A percentile compares a stretch with the other conserved stretches of the same genome.
Evolutionary conservation across 805 yeast genomes (phyloP).

Genomic region (Lachancea meyersii): DNA sequence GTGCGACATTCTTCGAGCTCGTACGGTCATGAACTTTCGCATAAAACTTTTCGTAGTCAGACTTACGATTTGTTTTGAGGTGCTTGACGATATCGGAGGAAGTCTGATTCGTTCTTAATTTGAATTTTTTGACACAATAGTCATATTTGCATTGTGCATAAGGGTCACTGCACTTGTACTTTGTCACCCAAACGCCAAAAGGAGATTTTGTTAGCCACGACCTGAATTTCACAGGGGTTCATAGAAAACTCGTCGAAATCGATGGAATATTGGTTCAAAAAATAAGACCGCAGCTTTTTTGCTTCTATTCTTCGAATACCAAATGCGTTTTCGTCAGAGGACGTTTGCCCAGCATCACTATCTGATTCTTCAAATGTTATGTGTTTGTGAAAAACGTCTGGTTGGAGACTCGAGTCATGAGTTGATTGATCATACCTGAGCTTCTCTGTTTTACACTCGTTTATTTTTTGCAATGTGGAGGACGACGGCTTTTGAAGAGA

Average conservation of each 20-base stretch:
- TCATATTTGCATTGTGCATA: slow-evolving; percentile 6
- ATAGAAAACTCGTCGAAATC: slow-evolving; percentile 11
- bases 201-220: slow-evolving; percentile 7
- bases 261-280: neutral
- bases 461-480: neutral
- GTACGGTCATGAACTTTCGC: neutral
- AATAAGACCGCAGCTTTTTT: neutral
- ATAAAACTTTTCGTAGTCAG: slow-evolving; percentile 4
- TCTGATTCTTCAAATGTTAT: neutral
- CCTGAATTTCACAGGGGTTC: slow-evolving; percentile 4
- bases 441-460: neutral
- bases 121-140: slow-evolving; percentile 1
- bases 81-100: slow-evolving; percentile 5
- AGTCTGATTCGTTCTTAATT: neutral
- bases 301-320: neutral
- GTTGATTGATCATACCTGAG: neutral
- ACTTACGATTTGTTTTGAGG: slow-evolving; percentile 4
- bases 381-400: neutral
- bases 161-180: slow-evolving; percentile 8
- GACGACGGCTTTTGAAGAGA: neutral
- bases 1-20: neutral
- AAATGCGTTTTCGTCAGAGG: neutral
- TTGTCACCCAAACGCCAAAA: slow-evolving; percentile 13
- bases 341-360: neutral
- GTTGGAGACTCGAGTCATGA: neutral